phyloP scores from a whole-genome alignment of 306 rosid genomes.

The Senna tora region DNA sequence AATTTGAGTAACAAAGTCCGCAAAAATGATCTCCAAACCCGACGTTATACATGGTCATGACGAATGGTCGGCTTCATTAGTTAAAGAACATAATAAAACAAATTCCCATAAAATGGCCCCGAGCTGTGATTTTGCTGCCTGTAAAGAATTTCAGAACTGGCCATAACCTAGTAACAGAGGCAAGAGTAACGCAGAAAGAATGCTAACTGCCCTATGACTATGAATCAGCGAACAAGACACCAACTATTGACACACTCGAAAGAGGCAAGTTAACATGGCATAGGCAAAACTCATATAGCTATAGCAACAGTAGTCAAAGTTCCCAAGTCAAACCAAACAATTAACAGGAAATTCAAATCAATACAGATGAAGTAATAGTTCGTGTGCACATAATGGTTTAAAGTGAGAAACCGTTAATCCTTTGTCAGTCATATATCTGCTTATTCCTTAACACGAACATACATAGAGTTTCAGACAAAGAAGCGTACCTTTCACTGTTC shows the following conservation, averaged over 20 bases:
- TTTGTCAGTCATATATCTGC: background rate
- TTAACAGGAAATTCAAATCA: background rate
- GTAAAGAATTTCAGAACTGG: background rate
- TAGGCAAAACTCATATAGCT: background rate
- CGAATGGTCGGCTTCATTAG: background rate
- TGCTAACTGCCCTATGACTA: background rate
- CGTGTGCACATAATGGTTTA: background rate
- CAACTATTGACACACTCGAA: background rate
- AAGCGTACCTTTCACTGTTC: conserved; percentile 25
- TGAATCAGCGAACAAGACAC: background rate
- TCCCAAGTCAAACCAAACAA: background rate
- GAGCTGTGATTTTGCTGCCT: background rate
- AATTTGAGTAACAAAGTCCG: background rate
- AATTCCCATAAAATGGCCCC: background rate
- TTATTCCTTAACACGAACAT: background rate
- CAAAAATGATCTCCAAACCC: background rate
- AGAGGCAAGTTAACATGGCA: background rate
- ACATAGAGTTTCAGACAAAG: background rate
- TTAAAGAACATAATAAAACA: background rate
- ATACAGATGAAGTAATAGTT: background rate
- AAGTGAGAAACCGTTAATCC: background rate
- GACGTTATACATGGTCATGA: background rate
- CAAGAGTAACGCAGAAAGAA: background rate
- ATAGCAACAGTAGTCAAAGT: background rate
- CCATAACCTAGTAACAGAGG: background rate